A percentile compares a stretch with the other conserved stretches of the same genome.
phyloP scores from a whole-genome alignment of 805 yeast genomes.

The Millerozyma miso region DNA sequence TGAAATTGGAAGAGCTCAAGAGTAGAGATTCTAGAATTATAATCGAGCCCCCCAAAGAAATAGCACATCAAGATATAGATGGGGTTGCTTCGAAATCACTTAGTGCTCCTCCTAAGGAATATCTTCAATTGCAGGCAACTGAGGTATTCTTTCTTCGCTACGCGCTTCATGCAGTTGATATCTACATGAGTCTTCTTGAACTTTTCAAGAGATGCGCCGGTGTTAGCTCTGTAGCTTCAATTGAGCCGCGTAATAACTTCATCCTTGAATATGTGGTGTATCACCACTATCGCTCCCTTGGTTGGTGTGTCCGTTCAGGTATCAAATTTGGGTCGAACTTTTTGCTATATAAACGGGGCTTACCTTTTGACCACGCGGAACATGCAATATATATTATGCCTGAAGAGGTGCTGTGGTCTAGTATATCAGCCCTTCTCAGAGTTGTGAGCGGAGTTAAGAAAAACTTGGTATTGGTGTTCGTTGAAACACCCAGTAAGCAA shows the following conservation, averaged over 20 bases:
- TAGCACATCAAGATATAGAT: not conserved
- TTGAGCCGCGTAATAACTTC: constrained; percentile 32
- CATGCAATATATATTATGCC: constrained; percentile 59
- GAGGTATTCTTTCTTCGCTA: constrained; percentile 70
- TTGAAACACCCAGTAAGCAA: constrained; percentile 47
- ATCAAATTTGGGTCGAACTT: constrained; percentile 89
- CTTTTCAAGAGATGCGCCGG: constrained; percentile 21
- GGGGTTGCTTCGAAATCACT: not conserved
- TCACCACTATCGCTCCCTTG: constrained; percentile 80
- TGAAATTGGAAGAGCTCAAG: not conserved
- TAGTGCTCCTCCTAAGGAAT: constrained; percentile 29
- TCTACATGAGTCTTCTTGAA: constrained; percentile 21
- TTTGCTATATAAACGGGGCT: constrained; percentile 82
- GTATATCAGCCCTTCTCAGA: constrained; percentile 60
- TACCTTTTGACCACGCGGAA: constrained; percentile 94
- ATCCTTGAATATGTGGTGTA: constrained; percentile 65
- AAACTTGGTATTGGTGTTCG: constrained; percentile 64
- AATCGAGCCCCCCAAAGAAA: not conserved
- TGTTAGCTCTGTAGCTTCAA: constrained; percentile 1
- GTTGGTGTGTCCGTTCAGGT: constrained; percentile 94
- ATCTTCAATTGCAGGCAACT: constrained; percentile 66
- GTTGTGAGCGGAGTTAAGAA: constrained; percentile 87
- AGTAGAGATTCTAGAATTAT: not conserved
- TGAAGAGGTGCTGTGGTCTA: constrained; percentile 47
- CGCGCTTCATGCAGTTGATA: constrained; percentile 48